Evolutionary conservation across 129 eudicot genomes (phyloP).

Genomic region (Saussurea involucrata): DNA sequence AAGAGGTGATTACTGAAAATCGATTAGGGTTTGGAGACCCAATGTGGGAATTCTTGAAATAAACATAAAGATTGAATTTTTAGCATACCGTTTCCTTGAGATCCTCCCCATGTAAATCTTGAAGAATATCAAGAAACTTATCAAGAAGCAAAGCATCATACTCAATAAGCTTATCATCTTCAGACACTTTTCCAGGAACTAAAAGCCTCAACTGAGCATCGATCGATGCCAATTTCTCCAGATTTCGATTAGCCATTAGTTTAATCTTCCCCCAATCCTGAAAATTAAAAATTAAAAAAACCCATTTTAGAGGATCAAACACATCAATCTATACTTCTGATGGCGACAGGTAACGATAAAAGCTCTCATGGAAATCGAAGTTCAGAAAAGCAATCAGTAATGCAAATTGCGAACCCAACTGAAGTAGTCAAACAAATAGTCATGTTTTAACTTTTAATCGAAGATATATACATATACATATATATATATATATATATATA

Average conservation of each 20-base stretch:
- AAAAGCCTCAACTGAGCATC: constrained; percentile 93
- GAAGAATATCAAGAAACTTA: constrained; percentile 91
- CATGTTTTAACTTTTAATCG: background rate
- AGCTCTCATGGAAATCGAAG: background rate
- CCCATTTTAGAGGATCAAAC: background rate
- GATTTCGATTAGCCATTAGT: constrained; percentile 67
- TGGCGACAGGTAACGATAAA: constrained; percentile 2
- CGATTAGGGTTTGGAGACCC: background rate
- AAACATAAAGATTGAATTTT: background rate
- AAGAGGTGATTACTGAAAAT: background rate
- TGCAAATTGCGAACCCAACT: background rate
- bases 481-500: no score
- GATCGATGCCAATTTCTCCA: constrained; percentile 90
- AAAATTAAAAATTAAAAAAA: constrained; percentile 6
- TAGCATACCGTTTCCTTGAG: constrained; percentile 76
- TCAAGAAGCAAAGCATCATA: constrained; percentile 92
- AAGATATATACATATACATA: background rate
- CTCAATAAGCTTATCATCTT: constrained; percentile 94
- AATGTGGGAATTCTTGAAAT: background rate
- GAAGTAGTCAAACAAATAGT: background rate
- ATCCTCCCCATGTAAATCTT: constrained; percentile 94
- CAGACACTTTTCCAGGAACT: constrained; percentile 89
- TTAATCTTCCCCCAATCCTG: constrained; percentile 9
- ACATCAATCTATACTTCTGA: constrained; percentile 14
- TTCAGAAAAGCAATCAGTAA: background rate